Conservation (phyloP, 2,329 filamentous ascomycete genomes). For the Emmonsiellopsis sp. region DNA sequence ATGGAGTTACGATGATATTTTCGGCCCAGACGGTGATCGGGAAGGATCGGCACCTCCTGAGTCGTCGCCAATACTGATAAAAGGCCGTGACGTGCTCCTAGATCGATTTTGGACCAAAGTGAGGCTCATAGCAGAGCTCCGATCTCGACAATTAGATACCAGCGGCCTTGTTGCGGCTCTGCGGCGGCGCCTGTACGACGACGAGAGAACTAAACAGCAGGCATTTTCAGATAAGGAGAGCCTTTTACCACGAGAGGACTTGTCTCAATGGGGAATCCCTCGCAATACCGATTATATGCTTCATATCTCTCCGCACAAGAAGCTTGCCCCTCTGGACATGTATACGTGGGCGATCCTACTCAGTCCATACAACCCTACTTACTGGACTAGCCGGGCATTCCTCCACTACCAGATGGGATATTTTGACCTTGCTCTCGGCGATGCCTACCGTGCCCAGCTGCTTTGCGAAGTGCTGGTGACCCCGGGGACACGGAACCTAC, state of each 20-base stretch:
- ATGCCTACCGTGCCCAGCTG: constrained; percentile 26
- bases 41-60: not conserved
- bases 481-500: constrained; percentile 13
- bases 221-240: constrained; percentile 7
- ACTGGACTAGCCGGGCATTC: constrained; percentile 29
- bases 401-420: constrained; percentile 24
- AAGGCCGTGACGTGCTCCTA: constrained; percentile 10
- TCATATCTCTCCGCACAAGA: constrained; percentile 9
- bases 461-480: constrained; percentile 24
- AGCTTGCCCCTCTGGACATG: constrained; percentile 23
- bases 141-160: not conserved
- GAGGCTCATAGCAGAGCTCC: constrained; percentile 5
- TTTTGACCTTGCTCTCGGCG: constrained; percentile 30
- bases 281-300: constrained; percentile 12
- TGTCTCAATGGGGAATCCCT: constrained; percentile 21
- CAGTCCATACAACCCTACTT: constrained; percentile 29
- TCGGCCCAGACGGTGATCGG: constrained; percentile 3
- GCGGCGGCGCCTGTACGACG: constrained; percentile 14
- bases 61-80: constrained; percentile 3
- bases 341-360: constrained; percentile 27
- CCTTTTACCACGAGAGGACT: constrained; percentile 17
- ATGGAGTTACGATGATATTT: constrained; percentile 14
- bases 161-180: constrained; percentile 10
- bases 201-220: constrained; percentile 12
- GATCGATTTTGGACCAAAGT: constrained; percentile 12